These are phyloP conservation scores for Skeletonema menzelii DNA, from an alignment of 108 stramenopile genomes.

Conservation along the genomic window DNA sequence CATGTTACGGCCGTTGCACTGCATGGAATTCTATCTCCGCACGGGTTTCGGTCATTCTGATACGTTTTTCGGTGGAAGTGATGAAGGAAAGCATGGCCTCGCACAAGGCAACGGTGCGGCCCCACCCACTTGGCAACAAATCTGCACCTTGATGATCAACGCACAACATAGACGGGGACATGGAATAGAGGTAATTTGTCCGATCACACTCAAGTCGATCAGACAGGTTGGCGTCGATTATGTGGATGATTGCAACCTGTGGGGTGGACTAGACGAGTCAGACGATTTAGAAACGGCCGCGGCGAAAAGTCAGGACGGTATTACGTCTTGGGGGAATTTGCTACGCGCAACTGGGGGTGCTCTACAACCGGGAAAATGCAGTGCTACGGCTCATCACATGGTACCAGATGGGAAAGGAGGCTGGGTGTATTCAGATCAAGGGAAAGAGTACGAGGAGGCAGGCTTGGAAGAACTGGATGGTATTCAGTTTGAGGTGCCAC, in stretches of 20 bases:
- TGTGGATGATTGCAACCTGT: slow-evolving; percentile 19
- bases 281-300: background rate
- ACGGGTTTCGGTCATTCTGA: slow-evolving; percentile 29
- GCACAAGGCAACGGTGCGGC: slow-evolving; percentile 32
- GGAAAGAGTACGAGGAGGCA: background rate
- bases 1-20: slow-evolving; percentile 14
- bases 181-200: background rate
- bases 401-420: background rate
- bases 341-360: slow-evolving; percentile 9
- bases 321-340: background rate
- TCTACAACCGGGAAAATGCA: slow-evolving; percentile 3
- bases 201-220: background rate
- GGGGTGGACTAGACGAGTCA: background rate
- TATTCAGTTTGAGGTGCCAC: background rate
- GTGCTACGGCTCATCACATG: background rate
- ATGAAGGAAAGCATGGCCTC: slow-evolving; percentile 11
- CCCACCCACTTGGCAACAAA: slow-evolving; percentile 13
- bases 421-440: background rate
- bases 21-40: slow-evolving; percentile 26
- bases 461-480: background rate
- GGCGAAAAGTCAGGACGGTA: background rate
- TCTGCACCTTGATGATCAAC: slow-evolving; percentile 2
- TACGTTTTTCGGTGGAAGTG: background rate
- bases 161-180: slow-evolving; percentile 9
- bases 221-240: slow-evolving; percentile 6